Evolutionary conservation across 2,329 filamentous ascomycete species (phyloP).

Genomic region (Plenodomus biglobosus): DNA sequence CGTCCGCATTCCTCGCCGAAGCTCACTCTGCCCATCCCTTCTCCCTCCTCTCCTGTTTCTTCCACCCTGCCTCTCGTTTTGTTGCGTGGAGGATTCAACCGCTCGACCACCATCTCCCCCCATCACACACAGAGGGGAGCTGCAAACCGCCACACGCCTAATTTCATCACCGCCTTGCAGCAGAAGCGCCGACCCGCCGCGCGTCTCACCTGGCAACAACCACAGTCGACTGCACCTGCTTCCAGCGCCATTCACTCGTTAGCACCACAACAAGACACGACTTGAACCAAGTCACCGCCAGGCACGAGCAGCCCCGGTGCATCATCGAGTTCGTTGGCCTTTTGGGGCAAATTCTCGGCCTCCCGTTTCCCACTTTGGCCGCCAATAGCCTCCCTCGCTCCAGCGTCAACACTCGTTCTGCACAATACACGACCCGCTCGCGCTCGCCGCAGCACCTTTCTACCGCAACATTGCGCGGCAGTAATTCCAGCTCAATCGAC

Average conservation of each 20-base stretch:
- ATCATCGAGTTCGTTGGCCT: constrained; percentile 4
- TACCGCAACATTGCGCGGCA: constrained; percentile 9
- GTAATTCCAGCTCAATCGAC: constrained; percentile 25
- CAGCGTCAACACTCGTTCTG: constrained; percentile 30
- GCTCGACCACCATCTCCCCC: constrained; percentile 11
- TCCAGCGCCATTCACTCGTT: constrained; percentile 36
- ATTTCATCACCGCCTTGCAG: constrained; percentile 13
- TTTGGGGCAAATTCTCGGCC: background rate
- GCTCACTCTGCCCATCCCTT: constrained; percentile 33
- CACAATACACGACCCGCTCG: constrained; percentile 14
- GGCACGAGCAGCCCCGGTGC: constrained; percentile 23
- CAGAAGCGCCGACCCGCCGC: constrained; percentile 36
- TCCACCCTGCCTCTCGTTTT: constrained; percentile 37
- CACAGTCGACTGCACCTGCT: constrained; percentile 26
- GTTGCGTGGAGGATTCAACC: constrained; percentile 22
- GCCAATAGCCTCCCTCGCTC: constrained; percentile 20
- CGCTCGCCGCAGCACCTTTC: constrained; percentile 13
- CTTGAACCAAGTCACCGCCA: constrained; percentile 2
- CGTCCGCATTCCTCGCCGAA: constrained; percentile 34
- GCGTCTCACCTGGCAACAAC: constrained; percentile 39
- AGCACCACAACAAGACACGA: constrained; percentile 17
- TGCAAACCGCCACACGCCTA: constrained; percentile 22
- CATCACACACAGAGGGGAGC: constrained; percentile 26
- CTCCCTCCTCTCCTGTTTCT: constrained; percentile 22
- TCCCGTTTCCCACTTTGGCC: constrained; percentile 11